These are phyloP conservation scores for Nectriaceae sp. DNA, from an alignment of 2,329 filamentous ascomycete species.

Conservation along the genomic window DNA sequence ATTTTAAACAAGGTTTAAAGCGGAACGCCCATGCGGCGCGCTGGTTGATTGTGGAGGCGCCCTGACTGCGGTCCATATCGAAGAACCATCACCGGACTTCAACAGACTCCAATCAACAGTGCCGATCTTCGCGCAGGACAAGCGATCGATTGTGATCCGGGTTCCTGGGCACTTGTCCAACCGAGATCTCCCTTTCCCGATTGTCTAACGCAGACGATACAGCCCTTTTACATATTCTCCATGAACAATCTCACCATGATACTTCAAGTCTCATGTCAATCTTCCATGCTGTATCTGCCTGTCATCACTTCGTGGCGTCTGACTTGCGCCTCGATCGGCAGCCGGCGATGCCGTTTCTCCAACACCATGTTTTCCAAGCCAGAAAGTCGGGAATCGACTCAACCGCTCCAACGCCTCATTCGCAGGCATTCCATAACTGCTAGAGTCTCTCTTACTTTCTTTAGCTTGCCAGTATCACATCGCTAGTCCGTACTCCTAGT, in stretches of 20 bases:
- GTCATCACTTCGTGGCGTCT: not conserved
- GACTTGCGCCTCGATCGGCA: not conserved
- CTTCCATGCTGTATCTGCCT: not conserved
- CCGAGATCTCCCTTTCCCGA: too few relatives aligned
- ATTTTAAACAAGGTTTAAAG: too few relatives aligned
- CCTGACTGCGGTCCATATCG: too few relatives aligned
- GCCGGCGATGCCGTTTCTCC: not conserved
- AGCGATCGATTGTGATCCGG: too few relatives aligned
- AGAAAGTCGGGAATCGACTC: not conserved
- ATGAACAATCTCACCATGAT: not conserved
- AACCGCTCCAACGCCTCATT: not conserved
- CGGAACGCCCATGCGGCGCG: too few relatives aligned
- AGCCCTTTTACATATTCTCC: too few relatives aligned
- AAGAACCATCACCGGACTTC: too few relatives aligned
- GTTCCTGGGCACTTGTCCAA: too few relatives aligned
- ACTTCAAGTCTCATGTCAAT: not conserved
- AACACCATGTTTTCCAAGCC: not conserved
- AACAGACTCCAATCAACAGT: too few relatives aligned
- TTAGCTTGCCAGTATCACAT: not conserved
- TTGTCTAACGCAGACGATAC: too few relatives aligned
- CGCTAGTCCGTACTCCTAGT: conserved; percentile 4
- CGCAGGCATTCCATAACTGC: not conserved
- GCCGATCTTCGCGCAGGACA: too few relatives aligned
- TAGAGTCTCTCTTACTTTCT: not conserved
- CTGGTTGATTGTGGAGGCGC: too few relatives aligned